These are phyloP conservation scores for Cruciata laevipes DNA, from an alignment of 257 asterid species.

Conservation along the genomic window DNA sequence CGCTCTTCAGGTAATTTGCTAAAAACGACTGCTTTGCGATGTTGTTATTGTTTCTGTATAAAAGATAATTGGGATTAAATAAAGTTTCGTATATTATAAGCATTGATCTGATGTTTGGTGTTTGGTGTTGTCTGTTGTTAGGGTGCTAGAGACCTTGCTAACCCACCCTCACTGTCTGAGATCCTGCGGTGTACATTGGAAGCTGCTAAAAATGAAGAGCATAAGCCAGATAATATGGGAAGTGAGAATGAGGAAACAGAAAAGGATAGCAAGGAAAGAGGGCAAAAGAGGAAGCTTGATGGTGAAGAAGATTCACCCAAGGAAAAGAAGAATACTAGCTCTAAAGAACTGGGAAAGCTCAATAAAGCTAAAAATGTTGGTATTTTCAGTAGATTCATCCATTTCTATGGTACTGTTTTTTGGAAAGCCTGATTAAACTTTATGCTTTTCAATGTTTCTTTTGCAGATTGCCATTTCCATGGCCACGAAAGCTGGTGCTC, in stretches of 20 bases:
- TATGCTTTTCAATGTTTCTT: not conserved
- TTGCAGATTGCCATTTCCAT: conserved; percentile 76
- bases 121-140: conserved; percentile 13
- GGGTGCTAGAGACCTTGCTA: conserved; percentile 78
- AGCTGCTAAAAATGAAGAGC: conserved; percentile 33
- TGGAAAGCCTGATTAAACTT: not conserved
- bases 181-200: conserved; percentile 52
- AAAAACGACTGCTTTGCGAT: no score
- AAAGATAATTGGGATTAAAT: no score
- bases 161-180: conserved; percentile 66
- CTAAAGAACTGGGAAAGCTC: conserved; percentile 43
- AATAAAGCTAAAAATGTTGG: conserved; percentile 83
- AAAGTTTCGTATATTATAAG: not conserved
- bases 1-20: conserved; percentile 64
- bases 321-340: conserved; percentile 26
- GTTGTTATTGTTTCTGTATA: no score
- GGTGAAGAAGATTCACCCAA: conserved; percentile 28
- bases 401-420: not conserved
- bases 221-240: conserved; percentile 5
- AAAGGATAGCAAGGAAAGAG: conserved; percentile 39
- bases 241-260: conserved; percentile 17
- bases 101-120: not conserved
- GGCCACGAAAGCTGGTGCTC: conserved; percentile 75
- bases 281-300: conserved; percentile 66
- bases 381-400: not conserved